Conservation (phyloP, 2,329 filamentous ascomycete genomes). For the Lachnellula subtilissima region DNA sequence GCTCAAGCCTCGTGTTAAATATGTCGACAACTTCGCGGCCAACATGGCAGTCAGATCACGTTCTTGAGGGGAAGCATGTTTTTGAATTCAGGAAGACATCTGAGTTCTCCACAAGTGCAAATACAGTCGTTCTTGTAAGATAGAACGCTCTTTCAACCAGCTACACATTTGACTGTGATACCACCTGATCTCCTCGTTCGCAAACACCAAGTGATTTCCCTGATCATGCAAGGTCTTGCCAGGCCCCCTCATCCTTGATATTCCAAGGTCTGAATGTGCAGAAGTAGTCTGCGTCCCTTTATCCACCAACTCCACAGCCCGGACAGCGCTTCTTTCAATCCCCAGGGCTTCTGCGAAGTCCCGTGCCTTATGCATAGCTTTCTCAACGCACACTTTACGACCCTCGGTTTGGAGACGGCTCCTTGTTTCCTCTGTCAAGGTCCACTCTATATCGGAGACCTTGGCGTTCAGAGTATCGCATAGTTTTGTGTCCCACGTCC, state of each 20-base stretch:
- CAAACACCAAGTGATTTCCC: neutral
- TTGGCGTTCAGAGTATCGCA: no score
- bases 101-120: no score
- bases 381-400: neutral
- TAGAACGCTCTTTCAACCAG: neutral
- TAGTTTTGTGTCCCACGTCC: neutral
- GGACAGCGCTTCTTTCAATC: neutral
- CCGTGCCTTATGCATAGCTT: neutral
- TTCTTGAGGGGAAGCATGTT: neutral
- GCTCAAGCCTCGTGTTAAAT: conserved; percentile 13
- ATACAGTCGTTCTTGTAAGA: no score
- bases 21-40: neutral
- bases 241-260: neutral
- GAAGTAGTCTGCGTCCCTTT: neutral
- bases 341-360: neutral
- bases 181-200: neutral
- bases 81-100: neutral
- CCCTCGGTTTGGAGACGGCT: neutral
- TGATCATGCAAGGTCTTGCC: neutral
- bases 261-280: neutral
- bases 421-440: neutral
- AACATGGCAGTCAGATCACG: neutral
- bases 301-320: neutral
- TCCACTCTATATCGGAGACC: neutral
- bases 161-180: neutral